Base-by-base conservation (phyloP, 495 filamentous ascomycete genomes). In the Annulohypoxylon maeteangense region DNA sequence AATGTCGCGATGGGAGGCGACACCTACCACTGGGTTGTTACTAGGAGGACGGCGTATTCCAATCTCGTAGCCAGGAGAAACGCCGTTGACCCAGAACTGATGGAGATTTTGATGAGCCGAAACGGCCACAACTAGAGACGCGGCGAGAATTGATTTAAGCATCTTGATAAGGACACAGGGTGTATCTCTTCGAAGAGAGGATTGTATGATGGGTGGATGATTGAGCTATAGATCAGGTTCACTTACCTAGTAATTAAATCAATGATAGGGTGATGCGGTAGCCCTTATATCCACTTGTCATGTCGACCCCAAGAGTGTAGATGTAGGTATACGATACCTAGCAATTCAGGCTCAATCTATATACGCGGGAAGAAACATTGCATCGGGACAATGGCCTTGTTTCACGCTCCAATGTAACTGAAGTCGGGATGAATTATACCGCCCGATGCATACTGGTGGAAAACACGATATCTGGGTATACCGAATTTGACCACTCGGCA, bases 41-140 rank as follows among this genome's bases (percentile, higher is more conserved):
- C 72, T 76, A 6, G 79, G 79, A n/a, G 79, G 67, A 29, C 76
- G 77, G 20, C 78, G 75, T 50, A 80, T 81, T 10, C 76, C 79
- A 40, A 74, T 74, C 70, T 81, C 70, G 42, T 80, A 80, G 11
- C 76, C 78, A n/a, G 78, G 77, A 44, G 67, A 74, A 36, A 70
- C 75, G 56, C 68, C 79, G 29, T 81, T 81, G 11, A 81, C 75
- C 78, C 75, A 80, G 56, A 81, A 77, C 58, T 81, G 79, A 32
- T 81, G 78, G 22, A 81, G 75, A 59, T 79, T 81, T 61, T 81
- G 79, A 54, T 81, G 78, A 32, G 78, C 77, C 8, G 78, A 75
- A 53, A 71, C 78, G 27, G 65, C 66, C 5, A 62, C 48, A 50
- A 63, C 22, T 20, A 81, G 58, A 1, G 58, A 65, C n/a, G 36